Base-by-base conservation (phyloP, 371 early-diverging fungal species). In the Mortierella sp. region DNA sequence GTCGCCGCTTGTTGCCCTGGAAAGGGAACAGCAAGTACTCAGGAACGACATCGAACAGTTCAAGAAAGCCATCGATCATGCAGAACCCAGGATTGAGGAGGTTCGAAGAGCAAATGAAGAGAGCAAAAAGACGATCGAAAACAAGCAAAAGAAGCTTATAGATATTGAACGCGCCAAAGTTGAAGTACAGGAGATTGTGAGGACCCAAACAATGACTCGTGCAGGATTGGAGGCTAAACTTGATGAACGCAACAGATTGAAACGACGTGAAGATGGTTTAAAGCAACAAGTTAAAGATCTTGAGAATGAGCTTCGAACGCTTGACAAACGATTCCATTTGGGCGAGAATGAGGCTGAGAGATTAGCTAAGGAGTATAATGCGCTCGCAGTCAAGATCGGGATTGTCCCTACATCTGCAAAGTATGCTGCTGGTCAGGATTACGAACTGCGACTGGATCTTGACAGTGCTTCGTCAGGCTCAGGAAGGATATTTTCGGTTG, bases 1-100 rank as follows among this genome's bases (percentile, higher is more conserved):
- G 88, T 88, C 93, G 0, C 91, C 93, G 2, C 79, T 94, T 3
- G 84, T 85, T 26, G 75, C 74, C 22, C 75, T 90, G 26, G 87
- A 91, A 65, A 83, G 84, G 51, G 88, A 90, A 73, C 84, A 87
- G n/a, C 72, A 87, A 49, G 64, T 63, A 1, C 71, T 87, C 58
- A 71, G 65, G 49, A 55, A 54, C 0, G 84, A 85, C 28, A 73
- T 77, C 35, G 73, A 72, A 10, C 73, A 81, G 43, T 78, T 85
- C 63, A 75, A 79, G 43, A 75, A 68, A 37, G 72, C 68, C 2
- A 68, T 78, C n/a, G 73, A 70, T 0, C 61, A 72, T 49, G 70
- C 67, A 10, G 60, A 40, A 11, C 83, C 83, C 0, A 64, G 83
- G 65, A 76, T 81, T 30, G 77, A 69, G 32, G 70, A 66, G 9